A percentile compares a stretch with the other conserved stretches of the same genome.
These are phyloP conservation scores for Colletotrichum agaves DNA, from an alignment of 2,329 filamentous ascomycete species.

Conservation along the genomic window DNA sequence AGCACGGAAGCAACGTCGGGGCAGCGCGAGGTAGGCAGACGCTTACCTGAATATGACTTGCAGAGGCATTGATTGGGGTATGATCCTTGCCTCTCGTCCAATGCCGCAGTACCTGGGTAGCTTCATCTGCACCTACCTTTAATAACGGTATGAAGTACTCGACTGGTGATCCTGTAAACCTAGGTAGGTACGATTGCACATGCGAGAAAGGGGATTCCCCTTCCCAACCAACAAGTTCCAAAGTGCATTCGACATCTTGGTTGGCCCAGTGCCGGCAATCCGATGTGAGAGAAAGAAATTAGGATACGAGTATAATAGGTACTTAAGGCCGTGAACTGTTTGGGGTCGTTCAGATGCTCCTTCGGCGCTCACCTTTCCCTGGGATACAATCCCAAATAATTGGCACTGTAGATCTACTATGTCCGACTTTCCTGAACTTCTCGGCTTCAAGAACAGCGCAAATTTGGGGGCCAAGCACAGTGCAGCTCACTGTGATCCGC, in stretches of 20 bases:
- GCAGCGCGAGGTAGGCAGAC: background rate
- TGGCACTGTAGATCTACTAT: constrained; percentile 8
- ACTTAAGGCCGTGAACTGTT: no score
- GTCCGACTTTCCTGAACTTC: background rate
- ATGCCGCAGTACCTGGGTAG: background rate
- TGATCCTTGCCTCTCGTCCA: background rate
- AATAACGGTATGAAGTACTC: no score
- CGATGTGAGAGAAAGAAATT: no score
- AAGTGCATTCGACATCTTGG: no score
- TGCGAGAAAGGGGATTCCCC: no score
- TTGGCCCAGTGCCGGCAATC: no score
- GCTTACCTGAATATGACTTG: constrained; percentile 5
- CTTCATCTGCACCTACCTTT: no score
- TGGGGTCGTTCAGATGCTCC: no score
- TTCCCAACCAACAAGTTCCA: no score
- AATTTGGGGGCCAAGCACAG: background rate
- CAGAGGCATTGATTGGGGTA: background rate
- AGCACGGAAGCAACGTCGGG: constrained; percentile 15
- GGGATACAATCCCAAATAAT: background rate
- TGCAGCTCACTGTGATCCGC: background rate
- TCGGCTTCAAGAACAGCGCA: background rate
- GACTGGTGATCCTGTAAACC: no score
- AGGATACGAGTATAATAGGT: no score
- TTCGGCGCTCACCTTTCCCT: background rate
- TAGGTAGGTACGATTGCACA: no score